phyloP scores from a whole-genome alignment of 2,329 filamentous ascomycete genomes.

The Corinectria fuckeliana region DNA sequence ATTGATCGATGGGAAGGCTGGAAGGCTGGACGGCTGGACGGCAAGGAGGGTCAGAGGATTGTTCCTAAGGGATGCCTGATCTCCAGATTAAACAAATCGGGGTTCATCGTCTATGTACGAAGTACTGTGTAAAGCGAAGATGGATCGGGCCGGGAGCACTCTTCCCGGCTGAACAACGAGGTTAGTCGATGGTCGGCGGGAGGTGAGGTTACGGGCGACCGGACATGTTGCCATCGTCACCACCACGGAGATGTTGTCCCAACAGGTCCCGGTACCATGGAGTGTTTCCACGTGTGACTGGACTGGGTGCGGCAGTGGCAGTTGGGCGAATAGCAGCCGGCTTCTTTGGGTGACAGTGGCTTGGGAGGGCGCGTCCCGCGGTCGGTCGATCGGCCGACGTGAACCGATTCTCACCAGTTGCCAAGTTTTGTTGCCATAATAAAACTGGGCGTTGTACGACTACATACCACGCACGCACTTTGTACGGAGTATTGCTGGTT shows the following conservation, averaged over 20 bases:
- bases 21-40: too few relatives aligned
- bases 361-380: background rate
- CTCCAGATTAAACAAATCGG: background rate
- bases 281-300: background rate
- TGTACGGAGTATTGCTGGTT: background rate
- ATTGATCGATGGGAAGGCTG: background rate
- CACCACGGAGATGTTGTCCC: background rate
- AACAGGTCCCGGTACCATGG: background rate
- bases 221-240: background rate
- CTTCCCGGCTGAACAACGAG: background rate
- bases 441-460: background rate
- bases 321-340: constrained; percentile 9
- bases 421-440: background rate
- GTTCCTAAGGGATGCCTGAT: background rate
- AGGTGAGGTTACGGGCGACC: background rate
- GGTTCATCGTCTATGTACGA: too few relatives aligned
- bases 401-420: background rate
- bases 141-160: constrained; percentile 13
- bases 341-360: background rate
- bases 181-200: constrained; percentile 1
- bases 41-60: constrained; percentile 3
- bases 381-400: constrained; percentile 20
- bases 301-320: background rate
- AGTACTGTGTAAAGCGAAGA: constrained; percentile 15
- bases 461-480: background rate